phyloP scores from a whole-genome alignment of 768 basidiomycete species.

The Mycena vitilis region DNA sequence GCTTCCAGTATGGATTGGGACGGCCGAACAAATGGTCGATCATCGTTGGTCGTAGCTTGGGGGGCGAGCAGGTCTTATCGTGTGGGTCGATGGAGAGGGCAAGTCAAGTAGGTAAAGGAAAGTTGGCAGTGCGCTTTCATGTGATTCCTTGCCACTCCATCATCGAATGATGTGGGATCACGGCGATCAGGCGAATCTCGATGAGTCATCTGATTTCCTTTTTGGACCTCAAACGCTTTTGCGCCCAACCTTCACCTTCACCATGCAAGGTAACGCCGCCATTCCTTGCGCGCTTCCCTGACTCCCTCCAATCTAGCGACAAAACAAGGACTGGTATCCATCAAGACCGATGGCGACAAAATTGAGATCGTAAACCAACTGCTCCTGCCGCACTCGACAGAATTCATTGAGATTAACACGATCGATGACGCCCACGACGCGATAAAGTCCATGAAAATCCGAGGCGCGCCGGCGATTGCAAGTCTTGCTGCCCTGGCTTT shows the following conservation, averaged over 20 bases:
- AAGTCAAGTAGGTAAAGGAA: not conserved
- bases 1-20: conserved; percentile 91
- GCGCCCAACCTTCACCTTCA: not conserved
- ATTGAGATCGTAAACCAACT: conserved; percentile 94
- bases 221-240: not conserved
- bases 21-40: conserved; percentile 93
- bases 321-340: conserved; percentile 22
- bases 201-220: not conserved
- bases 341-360: conserved; percentile 31
- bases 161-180: not conserved
- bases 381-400: conserved; percentile 78
- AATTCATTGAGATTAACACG: conserved; percentile 73
- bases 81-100: not conserved
- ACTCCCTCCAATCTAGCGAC: conserved; percentile 12
- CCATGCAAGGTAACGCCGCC: conserved; percentile 9
- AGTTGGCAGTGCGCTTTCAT: conserved; percentile 5
- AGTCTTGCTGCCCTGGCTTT: conserved; percentile 89
- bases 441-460: conserved; percentile 94
- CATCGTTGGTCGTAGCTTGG: conserved; percentile 58
- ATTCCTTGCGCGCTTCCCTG: not conserved
- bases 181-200: not conserved
- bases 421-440: conserved; percentile 91
- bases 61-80: not conserved
- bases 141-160: conserved; percentile 5
- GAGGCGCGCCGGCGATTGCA: conserved; percentile 96